Conservation (phyloP, 306 rosid species). For the Boehmeria nivea region DNA sequence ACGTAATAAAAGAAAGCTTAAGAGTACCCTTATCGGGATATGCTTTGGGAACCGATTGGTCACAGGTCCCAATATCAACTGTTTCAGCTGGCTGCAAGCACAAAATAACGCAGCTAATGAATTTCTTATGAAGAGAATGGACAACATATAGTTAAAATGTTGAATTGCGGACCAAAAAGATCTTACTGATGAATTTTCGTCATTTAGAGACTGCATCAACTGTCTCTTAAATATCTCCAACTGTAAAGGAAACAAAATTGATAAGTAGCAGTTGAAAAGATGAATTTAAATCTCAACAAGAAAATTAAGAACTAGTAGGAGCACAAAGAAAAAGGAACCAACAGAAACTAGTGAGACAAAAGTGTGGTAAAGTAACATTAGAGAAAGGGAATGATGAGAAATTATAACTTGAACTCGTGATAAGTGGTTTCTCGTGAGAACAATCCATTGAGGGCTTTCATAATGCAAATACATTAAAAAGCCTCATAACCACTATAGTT, state of each 20-base stretch:
- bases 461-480: no score
- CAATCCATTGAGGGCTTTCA: no score
- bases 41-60: slow-evolving; percentile 81
- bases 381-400: background rate
- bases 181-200: slow-evolving; percentile 77
- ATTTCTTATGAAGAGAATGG: slow-evolving; percentile 5
- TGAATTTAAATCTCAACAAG: background rate
- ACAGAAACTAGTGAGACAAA: background rate
- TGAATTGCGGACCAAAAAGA: background rate
- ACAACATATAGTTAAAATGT: slow-evolving; percentile 6
- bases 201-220: slow-evolving; percentile 81
- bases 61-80: slow-evolving; percentile 94
- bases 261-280: slow-evolving; percentile 1
- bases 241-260: slow-evolving; percentile 32
- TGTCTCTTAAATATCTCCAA: slow-evolving; percentile 89
- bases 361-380: background rate
- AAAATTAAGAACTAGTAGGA: background rate
- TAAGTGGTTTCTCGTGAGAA: no score
- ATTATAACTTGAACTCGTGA: no score
- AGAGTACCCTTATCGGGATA: slow-evolving; percentile 71
- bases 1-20: slow-evolving; percentile 14
- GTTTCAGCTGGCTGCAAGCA: slow-evolving; percentile 60
- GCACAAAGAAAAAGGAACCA: background rate
- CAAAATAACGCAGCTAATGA: slow-evolving; percentile 2
- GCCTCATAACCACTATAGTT: no score